Conservation (phyloP, 495 filamentous ascomycete genomes). For the Trichoderma virens region DNA sequence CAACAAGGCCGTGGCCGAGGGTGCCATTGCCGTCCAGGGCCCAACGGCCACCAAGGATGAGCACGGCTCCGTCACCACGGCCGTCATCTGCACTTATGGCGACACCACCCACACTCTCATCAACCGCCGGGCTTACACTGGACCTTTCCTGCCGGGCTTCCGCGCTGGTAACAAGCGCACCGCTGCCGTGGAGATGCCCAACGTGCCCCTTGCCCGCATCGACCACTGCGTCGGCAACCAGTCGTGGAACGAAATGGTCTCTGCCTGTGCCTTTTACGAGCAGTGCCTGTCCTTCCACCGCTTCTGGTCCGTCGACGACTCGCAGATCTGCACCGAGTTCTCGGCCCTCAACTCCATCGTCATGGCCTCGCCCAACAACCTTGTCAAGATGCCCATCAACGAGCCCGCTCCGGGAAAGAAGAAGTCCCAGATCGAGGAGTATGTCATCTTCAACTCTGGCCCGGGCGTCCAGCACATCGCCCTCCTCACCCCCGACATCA, state of each 20-base stretch:
- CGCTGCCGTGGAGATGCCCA: slow-evolving; percentile 37
- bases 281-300: slow-evolving; percentile 83
- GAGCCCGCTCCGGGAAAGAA: slow-evolving; percentile 83
- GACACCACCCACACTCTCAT: slow-evolving; percentile 88
- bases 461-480: slow-evolving; percentile 89
- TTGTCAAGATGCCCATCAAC: slow-evolving; percentile 96
- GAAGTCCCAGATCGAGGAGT: slow-evolving; percentile 88
- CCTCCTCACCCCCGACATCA: slow-evolving; percentile 70
- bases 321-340: slow-evolving; percentile 80
- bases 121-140: slow-evolving; percentile 55
- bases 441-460: slow-evolving; percentile 78
- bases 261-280: slow-evolving; percentile 83
- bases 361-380: slow-evolving; percentile 68
- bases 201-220: slow-evolving; percentile 59
- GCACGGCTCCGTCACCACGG: slow-evolving; percentile 51
- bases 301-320: slow-evolving; percentile 92
- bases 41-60: slow-evolving; percentile 47
- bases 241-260: slow-evolving; percentile 80
- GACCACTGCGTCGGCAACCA: slow-evolving; percentile 96
- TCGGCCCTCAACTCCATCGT: slow-evolving; percentile 77
- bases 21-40: slow-evolving; percentile 54
- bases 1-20: slow-evolving; percentile 56
- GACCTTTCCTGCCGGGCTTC: slow-evolving; percentile 77
- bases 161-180: slow-evolving; percentile 33
- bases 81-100: slow-evolving; percentile 79